A percentile compares a stretch with the other conserved stretches of the same genome.
These are phyloP conservation scores for Penicillium thymicola DNA, from an alignment of 2,329 filamentous ascomycete genomes.

Conservation along the genomic window DNA sequence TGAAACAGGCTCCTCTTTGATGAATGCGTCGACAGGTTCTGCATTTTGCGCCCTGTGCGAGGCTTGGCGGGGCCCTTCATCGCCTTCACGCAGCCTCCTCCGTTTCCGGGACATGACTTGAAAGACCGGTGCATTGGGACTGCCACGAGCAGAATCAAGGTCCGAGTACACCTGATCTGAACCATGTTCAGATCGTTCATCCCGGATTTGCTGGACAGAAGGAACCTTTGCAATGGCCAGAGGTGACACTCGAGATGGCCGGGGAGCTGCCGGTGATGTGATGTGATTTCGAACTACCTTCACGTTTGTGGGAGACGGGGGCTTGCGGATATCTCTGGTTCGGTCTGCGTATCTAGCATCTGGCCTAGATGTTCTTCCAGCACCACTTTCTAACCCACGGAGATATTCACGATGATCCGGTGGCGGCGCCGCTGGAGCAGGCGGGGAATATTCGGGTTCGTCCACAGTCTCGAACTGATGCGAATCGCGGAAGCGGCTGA, in stretches of 20 bases:
- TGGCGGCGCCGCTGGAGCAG: slow-evolving; percentile 40
- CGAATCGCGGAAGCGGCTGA: slow-evolving; percentile 20
- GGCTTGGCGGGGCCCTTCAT: slow-evolving; percentile 32
- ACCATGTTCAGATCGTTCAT: slow-evolving; percentile 40
- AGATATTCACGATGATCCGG: slow-evolving; percentile 28
- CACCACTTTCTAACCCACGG: slow-evolving; percentile 22
- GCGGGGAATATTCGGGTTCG: slow-evolving; percentile 49
- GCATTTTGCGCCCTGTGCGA: slow-evolving; percentile 34
- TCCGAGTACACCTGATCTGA: slow-evolving; percentile 26
- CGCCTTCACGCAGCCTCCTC: slow-evolving; percentile 46
- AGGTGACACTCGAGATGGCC: slow-evolving; percentile 66
- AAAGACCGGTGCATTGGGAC: slow-evolving; percentile 43
- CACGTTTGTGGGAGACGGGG: slow-evolving; percentile 44
- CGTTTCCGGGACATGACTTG: slow-evolving; percentile 51
- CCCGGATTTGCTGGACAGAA: slow-evolving; percentile 55
- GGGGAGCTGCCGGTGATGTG: slow-evolving; percentile 68
- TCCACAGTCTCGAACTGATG: slow-evolving; percentile 38
- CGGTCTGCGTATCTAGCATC: slow-evolving; percentile 41
- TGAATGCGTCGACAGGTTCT: slow-evolving; percentile 48
- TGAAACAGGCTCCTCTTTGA: slow-evolving; percentile 63
- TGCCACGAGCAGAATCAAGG: slow-evolving; percentile 40
- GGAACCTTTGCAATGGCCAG: slow-evolving; percentile 53
- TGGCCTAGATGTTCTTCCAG: slow-evolving; percentile 39
- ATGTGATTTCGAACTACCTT: slow-evolving; percentile 71
- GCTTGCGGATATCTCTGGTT: slow-evolving; percentile 41